These are phyloP conservation scores for Fusarium poae DNA, from an alignment of 2,329 filamentous ascomycete species.

Conservation along the genomic window DNA sequence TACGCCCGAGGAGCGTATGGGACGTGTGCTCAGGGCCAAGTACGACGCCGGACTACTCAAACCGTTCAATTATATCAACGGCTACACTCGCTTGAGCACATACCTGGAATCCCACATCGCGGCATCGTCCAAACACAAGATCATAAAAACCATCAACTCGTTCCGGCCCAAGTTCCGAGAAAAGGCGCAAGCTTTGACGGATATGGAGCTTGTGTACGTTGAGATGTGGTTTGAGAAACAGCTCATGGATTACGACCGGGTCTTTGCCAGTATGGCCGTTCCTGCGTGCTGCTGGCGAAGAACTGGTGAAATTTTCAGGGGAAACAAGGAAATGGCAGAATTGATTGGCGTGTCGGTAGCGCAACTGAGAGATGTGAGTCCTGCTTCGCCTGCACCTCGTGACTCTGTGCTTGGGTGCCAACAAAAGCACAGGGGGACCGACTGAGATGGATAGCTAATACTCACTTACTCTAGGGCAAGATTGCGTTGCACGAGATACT, in stretches of 20 bases:
- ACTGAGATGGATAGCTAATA: constrained; percentile 31
- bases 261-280: constrained; percentile 99
- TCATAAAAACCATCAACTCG: constrained; percentile 88
- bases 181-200: constrained; percentile 90
- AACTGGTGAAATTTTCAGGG: constrained; percentile 96
- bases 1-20: constrained; percentile 93
- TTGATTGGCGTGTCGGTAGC: constrained; percentile 94
- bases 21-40: constrained; percentile 92
- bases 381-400: constrained; percentile 22
- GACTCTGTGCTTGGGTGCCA: constrained; percentile 14
- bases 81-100: constrained; percentile 87
- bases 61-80: constrained; percentile 98
- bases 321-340: constrained; percentile 99
- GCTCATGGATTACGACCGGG: constrained; percentile 96
- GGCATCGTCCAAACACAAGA: constrained; percentile 86
- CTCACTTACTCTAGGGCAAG: constrained; percentile 74
- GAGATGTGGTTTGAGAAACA: constrained; percentile 99
- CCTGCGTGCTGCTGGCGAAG: constrained; percentile 97
- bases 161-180: constrained; percentile 97
- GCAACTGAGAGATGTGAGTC: constrained; percentile 85
- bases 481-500: constrained; percentile 96
- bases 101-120: constrained; percentile 94
- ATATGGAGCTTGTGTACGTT: constrained; percentile 93
- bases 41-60: constrained; percentile 95
- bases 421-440: constrained; percentile 2